Percentiles rank a stretch among this genome's conserved stretches.
Evolutionary conservation across 257 asterid genomes (phyloP).

Genomic region (Solanum sejunctum): DNA sequence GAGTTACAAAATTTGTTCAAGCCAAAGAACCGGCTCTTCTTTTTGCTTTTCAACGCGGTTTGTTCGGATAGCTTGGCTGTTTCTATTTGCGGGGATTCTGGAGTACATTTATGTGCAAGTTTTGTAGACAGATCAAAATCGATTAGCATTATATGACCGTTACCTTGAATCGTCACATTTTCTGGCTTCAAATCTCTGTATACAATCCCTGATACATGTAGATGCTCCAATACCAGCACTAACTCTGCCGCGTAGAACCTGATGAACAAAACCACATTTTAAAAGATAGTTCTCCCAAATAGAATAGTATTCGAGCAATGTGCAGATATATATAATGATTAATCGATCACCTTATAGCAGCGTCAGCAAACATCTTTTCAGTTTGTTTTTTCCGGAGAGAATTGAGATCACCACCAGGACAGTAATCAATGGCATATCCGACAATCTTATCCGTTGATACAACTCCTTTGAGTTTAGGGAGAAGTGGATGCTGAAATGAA

Average conservation of each 20-base stretch:
- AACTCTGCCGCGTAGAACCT: conserved; percentile 93
- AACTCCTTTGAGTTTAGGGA: conserved; percentile 79
- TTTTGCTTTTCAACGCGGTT: conserved; percentile 11
- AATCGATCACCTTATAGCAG: conserved; percentile 60
- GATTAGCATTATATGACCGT: conserved; percentile 78
- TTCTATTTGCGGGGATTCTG: conserved; percentile 17
- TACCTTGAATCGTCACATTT: conserved; percentile 83
- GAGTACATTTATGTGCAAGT: conserved; percentile 38
- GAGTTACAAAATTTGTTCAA: conserved; percentile 25
- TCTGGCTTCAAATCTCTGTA: conserved; percentile 95
- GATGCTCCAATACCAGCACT: conserved; percentile 72
- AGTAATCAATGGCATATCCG: conserved; percentile 86
- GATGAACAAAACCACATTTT: not conserved
- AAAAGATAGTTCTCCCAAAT: not conserved
- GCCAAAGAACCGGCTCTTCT: conserved; percentile 8
- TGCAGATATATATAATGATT: not conserved
- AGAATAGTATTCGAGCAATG: not conserved
- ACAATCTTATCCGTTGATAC: conserved; percentile 54
- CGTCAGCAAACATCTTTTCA: conserved; percentile 93
- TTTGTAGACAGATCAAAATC: conserved; percentile 89
- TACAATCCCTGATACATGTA: conserved; percentile 69
- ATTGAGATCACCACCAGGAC: conserved; percentile 87
- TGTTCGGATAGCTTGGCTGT: not conserved
- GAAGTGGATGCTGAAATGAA: conserved; percentile 51
- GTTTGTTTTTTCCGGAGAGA: conserved; percentile 56